These are phyloP conservation scores for Fusarium cyanostomum DNA, from an alignment of 2,329 filamentous ascomycete species.

Conservation along the genomic window DNA sequence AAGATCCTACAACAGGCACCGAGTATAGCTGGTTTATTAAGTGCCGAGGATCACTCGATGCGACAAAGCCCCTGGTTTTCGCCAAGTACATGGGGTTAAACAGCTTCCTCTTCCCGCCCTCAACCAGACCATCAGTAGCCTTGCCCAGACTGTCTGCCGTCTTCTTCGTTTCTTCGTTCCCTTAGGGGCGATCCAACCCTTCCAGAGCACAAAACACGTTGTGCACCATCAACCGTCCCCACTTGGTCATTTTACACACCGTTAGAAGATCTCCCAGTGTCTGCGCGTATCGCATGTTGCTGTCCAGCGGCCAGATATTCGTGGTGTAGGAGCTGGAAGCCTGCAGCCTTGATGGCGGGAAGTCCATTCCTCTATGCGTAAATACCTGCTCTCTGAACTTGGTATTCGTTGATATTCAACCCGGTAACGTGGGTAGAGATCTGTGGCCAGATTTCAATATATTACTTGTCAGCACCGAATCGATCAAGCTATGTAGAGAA, in stretches of 20 bases:
- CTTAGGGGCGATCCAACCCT: constrained; percentile 74
- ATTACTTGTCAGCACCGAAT: constrained; percentile 50
- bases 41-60: no score
- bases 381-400: constrained; percentile 84
- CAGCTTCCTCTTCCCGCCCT: constrained; percentile 82
- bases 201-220: constrained; percentile 78
- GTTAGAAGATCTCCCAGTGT: constrained; percentile 77
- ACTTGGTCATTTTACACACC: constrained; percentile 84
- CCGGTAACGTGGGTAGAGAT: constrained; percentile 88
- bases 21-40: no score
- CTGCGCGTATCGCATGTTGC: constrained; percentile 80
- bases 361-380: constrained; percentile 85
- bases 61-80: constrained; percentile 72
- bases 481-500: rapidly evolving
- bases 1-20: no score
- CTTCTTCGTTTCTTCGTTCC: constrained; percentile 90
- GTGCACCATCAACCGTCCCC: constrained; percentile 76
- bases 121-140: constrained; percentile 83
- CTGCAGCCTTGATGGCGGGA: constrained; percentile 82
- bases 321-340: constrained; percentile 74
- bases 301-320: constrained; percentile 76
- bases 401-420: constrained; percentile 98
- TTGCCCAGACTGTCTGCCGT: constrained; percentile 82
- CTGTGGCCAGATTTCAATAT: constrained; percentile 93
- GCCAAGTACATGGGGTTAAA: constrained; percentile 94